Conservation (phyloP, 495 filamentous ascomycete genomes). For the Aspergillus haitiensis region DNA sequence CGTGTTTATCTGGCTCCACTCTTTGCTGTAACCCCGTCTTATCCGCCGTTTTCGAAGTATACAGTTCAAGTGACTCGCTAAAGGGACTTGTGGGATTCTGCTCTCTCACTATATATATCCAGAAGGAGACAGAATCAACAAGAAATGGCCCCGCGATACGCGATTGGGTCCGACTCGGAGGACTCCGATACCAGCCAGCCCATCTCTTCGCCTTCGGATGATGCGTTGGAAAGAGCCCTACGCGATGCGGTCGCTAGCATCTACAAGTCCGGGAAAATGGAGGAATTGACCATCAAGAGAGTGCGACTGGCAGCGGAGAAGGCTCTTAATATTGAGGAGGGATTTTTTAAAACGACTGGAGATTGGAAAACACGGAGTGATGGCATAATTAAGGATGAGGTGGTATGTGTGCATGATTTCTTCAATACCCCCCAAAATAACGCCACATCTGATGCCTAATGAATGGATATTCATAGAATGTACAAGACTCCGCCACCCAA, state of each 20-base stretch:
- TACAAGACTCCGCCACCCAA: slow-evolving; percentile 32
- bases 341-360: slow-evolving; percentile 63
- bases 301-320: slow-evolving; percentile 68
- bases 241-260: slow-evolving; percentile 58
- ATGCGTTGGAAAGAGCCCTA: slow-evolving; percentile 53
- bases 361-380: slow-evolving; percentile 84
- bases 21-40: too few species aligned
- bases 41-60: too few species aligned
- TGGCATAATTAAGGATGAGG: slow-evolving; percentile 63
- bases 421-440: background rate
- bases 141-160: slow-evolving; percentile 38
- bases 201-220: slow-evolving; percentile 31
- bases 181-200: slow-evolving; percentile 13
- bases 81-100: too few species aligned
- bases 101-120: too few species aligned
- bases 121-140: background rate
- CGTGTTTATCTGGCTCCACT: too few species aligned
- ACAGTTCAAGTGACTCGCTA: too few species aligned
- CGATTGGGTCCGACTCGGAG: slow-evolving; percentile 40
- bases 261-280: slow-evolving; percentile 56
- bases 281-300: slow-evolving; percentile 73
- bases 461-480: slow-evolving; percentile 20
- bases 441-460: slow-evolving; percentile 4
- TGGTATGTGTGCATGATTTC: slow-evolving; percentile 53
- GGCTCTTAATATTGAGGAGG: slow-evolving; percentile 61